phyloP scores from a whole-genome alignment of 1,139 yeast species.

The Debaryomyces sp. region DNA sequence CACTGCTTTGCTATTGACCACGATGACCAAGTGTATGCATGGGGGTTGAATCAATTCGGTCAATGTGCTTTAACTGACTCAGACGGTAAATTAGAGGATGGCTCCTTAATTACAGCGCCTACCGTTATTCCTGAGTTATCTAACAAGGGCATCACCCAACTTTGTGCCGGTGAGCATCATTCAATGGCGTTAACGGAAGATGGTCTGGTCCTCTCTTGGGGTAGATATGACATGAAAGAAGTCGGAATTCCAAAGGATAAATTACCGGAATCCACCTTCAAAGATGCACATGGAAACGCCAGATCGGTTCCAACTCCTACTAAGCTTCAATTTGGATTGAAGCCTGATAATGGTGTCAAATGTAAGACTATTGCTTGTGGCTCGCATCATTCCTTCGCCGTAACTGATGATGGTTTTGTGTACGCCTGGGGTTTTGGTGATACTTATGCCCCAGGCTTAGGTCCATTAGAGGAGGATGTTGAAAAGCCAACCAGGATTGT shows the following conservation, averaged over 20 bases:
- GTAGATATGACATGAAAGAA: constrained; percentile 92
- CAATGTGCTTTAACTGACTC: constrained; percentile 81
- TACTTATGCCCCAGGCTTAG: constrained; percentile 93
- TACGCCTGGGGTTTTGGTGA: constrained; percentile 99
- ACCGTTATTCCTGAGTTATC: constrained; percentile 65
- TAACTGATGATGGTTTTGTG: constrained; percentile 79
- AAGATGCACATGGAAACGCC: constrained; percentile 77
- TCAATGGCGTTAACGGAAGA: constrained; percentile 69
- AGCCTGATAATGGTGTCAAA: constrained; percentile 31
- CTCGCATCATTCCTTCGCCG: constrained; percentile 89
- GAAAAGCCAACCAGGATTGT: constrained; percentile 83
- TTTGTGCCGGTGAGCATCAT: constrained; percentile 96
- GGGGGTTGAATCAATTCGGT: constrained; percentile 98
- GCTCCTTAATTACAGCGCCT: constrained; percentile 78
- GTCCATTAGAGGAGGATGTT: constrained; percentile 88
- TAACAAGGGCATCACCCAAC: constrained; percentile 57
- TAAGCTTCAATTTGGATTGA: constrained; percentile 42
- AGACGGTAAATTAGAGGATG: constrained; percentile 69
- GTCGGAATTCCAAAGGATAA: constrained; percentile 73
- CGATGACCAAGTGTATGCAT: constrained; percentile 70
- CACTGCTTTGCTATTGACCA: constrained; percentile 91
- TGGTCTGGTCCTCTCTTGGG: constrained; percentile 83
- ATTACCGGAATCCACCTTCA: constrained; percentile 67
- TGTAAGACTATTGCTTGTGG: constrained; percentile 77
- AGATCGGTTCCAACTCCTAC: constrained; percentile 92